These are phyloP conservation scores for Triticum timopheevii DNA, from an alignment of 176 grass and related monocot species.

Conservation along the genomic window DNA sequence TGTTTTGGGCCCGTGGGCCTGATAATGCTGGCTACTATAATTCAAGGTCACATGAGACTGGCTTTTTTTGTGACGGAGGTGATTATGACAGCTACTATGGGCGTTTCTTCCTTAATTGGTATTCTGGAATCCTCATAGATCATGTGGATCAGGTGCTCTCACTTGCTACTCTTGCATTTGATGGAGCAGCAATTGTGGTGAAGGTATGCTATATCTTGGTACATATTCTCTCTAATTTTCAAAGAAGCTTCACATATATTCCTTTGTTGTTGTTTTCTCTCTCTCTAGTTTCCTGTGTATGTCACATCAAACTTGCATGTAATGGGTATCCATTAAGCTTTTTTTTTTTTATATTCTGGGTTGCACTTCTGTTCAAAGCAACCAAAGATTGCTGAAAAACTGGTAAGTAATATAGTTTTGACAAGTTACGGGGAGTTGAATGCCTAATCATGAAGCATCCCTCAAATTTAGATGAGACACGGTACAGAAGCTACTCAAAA, in stretches of 20 bases:
- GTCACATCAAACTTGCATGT: background rate
- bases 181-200: slow-evolving; percentile 72
- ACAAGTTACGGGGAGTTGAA: background rate
- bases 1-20: slow-evolving; percentile 89
- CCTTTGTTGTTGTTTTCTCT: background rate
- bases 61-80: slow-evolving; percentile 89
- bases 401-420: background rate
- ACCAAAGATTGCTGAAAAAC: background rate
- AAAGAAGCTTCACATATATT: background rate
- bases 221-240: background rate
- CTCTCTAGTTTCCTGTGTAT: background rate
- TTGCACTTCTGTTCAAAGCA: slow-evolving; percentile 11
- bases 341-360: background rate
- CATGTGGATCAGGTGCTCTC: slow-evolving; percentile 83
- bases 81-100: slow-evolving; percentile 90
- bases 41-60: slow-evolving; percentile 85
- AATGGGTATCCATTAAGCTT: background rate
- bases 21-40: slow-evolving; percentile 95
- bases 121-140: slow-evolving; percentile 67
- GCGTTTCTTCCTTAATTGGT: slow-evolving; percentile 96
- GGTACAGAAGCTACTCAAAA: background rate
- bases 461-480: background rate
- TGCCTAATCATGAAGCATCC: background rate
- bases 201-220: slow-evolving; percentile 49
- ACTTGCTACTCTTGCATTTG: slow-evolving; percentile 85